Percentiles rank a stretch among this genome's conserved stretches.
Evolutionary conservation across 768 basidiomycete species (phyloP).

Genomic region (Termitomyces bulborhizus): DNA sequence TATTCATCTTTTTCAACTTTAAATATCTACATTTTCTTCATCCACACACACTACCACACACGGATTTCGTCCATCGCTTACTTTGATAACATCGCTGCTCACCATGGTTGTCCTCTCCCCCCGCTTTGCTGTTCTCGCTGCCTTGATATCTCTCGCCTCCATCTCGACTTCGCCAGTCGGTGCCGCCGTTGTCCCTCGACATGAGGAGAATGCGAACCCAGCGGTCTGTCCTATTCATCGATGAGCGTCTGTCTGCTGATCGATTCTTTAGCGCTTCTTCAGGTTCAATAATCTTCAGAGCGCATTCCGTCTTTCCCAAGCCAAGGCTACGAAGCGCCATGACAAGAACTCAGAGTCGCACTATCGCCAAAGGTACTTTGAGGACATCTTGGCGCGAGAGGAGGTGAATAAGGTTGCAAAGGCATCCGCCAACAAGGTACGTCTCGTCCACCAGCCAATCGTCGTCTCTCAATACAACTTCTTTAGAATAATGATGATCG

Average conservation of each 20-base stretch:
- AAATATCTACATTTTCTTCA: conserved; percentile 12
- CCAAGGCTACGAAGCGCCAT: conserved; percentile 6
- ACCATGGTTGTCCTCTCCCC: conserved; percentile 46
- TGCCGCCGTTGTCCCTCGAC: conserved; percentile 31
- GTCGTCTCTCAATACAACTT: neutral
- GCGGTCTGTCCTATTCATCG: conserved; percentile 4
- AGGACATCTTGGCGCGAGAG: neutral
- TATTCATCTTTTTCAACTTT: neutral
- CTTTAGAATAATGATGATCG: no score
- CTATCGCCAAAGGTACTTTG: neutral
- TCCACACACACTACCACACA: conserved; percentile 19
- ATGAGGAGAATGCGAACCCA: neutral
- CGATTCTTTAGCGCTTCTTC: conserved; percentile 1
- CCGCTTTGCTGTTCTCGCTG: conserved; percentile 40
- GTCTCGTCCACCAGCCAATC: conserved; percentile 18
- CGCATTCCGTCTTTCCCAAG: neutral
- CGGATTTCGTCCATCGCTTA: conserved; percentile 17
- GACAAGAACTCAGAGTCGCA: neutral
- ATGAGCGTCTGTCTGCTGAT: neutral
- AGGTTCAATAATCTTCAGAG: neutral
- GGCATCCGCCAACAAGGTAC: conserved; percentile 42
- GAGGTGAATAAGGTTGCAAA: conserved; percentile 15
- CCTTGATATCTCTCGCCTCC: conserved; percentile 39
- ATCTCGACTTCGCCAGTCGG: conserved; percentile 33
- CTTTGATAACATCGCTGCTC: conserved; percentile 8